phyloP scores from a whole-genome alignment of 2,329 filamentous ascomycete genomes.

The Curvularia hawaiiensis region DNA sequence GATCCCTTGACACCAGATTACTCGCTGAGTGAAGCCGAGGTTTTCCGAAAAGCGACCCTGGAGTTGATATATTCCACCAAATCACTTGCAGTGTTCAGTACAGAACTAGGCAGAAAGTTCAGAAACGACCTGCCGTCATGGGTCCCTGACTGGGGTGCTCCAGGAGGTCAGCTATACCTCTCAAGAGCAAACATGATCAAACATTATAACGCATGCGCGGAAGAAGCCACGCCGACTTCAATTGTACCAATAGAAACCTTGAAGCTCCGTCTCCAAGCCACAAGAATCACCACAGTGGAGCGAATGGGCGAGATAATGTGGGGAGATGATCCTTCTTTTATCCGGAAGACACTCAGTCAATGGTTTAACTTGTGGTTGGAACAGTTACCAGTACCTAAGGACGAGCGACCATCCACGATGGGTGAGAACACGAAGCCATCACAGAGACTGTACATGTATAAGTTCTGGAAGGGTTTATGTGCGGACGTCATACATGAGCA shows the following conservation, averaged over 20 bases:
- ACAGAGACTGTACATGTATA: neutral
- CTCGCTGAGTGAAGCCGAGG: neutral
- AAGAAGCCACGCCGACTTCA: neutral
- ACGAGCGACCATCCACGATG: neutral
- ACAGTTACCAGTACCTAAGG: neutral
- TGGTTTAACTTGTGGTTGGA: neutral
- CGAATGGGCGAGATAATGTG: neutral
- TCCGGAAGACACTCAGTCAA: neutral
- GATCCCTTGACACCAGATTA: constrained; percentile 4
- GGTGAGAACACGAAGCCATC: neutral
- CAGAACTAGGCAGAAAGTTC: constrained; percentile 21
- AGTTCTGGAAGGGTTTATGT: neutral
- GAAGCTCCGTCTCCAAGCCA: neutral
- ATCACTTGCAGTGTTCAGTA: constrained; percentile 15
- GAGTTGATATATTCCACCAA: constrained; percentile 3
- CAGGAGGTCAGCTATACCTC: constrained; percentile 4
- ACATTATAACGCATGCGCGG: neutral
- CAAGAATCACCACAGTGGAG: neutral
- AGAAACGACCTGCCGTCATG: constrained; percentile 26
- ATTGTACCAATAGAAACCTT: neutral
- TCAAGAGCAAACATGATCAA: constrained; percentile 3
- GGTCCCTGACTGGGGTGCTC: constrained; percentile 29
- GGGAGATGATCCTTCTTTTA: neutral
- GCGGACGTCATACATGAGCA: neutral
- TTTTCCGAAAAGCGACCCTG: neutral